Evolutionary conservation across 2,329 filamentous ascomycete species (phyloP), one percentile per base, ranked within the genome.

Genomic region (Lachnellula cervina): DNA sequence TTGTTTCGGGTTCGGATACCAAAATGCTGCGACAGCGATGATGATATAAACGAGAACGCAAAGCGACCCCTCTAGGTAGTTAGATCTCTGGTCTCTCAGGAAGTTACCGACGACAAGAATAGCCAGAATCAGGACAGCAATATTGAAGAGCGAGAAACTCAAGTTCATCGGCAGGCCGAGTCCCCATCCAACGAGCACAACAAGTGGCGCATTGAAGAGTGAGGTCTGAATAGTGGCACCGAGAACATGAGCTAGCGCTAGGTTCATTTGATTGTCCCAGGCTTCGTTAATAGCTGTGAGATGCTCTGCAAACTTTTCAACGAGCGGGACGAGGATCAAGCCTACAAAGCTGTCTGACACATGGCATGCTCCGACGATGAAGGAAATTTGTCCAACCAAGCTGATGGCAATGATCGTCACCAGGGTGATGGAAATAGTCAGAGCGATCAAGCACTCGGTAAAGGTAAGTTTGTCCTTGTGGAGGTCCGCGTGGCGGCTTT

Each of bases 71-170:
- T 97, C 92, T 4, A 97, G 80, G 67, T 95, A 97, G 68, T 96
- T 95, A 59, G 85, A 90, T 77, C 94, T 93, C 62, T 89, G 85
- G 68, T 97, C 92, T 49, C 90, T 80, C 53, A 97, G 74, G 73
- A 96, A 96, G 59, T 90, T 89, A 1, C 91, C 90, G 38, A 96
- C 89, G 0, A 91, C 90, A 43, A 97, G 77, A 64, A 96, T 93
- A 28, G 89, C 83, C 23, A 97, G 78, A 55, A 97, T 83, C 8
- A 97, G 76, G 60, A 95, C 80, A 55, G 88, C 81, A 19, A 95
- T 80, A 74, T 95, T 90, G 76, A 96, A 96, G 14, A 91, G 78
- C 64, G 94, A 88, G 69, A 96, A 96, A 68, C 90, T 86, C 51
- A 96, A 77, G 60, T 88, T 84, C 81, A 97, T 89, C 5, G 77